Evolutionary conservation across 2,329 filamentous ascomycete species (phyloP).

Genomic region (Xylariaceae sp.): DNA sequence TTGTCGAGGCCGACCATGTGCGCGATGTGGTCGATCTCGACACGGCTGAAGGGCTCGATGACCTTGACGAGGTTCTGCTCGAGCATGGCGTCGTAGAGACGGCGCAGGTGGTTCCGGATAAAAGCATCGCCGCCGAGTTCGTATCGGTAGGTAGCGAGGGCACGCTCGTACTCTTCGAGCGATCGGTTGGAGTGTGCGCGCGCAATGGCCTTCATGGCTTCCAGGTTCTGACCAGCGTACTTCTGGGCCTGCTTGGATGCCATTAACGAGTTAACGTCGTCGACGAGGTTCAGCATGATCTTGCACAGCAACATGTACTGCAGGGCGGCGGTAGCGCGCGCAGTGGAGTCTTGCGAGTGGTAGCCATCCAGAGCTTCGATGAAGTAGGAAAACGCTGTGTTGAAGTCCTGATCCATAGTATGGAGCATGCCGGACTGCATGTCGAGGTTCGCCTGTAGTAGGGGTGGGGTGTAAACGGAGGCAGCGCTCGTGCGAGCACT

Average conservation of each 20-base stretch:
- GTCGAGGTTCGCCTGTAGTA: constrained; percentile 91
- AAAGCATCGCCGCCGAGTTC: constrained; percentile 93
- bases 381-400: constrained; percentile 97
- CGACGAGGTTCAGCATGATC: constrained; percentile 95
- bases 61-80: constrained; percentile 99
- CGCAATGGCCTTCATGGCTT: constrained; percentile 98
- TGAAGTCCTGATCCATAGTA: constrained; percentile 98
- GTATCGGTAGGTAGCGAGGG: constrained; percentile 82
- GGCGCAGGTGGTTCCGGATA: constrained; percentile 92
- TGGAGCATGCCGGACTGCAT: constrained; percentile 99
- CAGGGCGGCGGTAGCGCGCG: constrained; percentile 89
- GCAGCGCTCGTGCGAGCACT: constrained; percentile 92
- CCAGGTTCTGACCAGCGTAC: constrained; percentile 90
- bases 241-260: constrained; percentile 93
- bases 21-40: constrained; percentile 94
- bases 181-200: constrained; percentile 93
- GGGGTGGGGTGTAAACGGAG: constrained; percentile 92
- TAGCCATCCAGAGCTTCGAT: constrained; percentile 98
- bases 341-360: constrained; percentile 80
- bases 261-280: constrained; percentile 94
- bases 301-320: constrained; percentile 99
- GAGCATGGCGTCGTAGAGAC: constrained; percentile 95
- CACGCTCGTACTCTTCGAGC: constrained; percentile 93
- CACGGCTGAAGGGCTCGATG: constrained; percentile 95
- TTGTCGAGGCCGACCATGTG: constrained; percentile 97